Base-by-base conservation (phyloP, 495 filamentous ascomycete species). In the Bacidia gigantensis region DNA sequence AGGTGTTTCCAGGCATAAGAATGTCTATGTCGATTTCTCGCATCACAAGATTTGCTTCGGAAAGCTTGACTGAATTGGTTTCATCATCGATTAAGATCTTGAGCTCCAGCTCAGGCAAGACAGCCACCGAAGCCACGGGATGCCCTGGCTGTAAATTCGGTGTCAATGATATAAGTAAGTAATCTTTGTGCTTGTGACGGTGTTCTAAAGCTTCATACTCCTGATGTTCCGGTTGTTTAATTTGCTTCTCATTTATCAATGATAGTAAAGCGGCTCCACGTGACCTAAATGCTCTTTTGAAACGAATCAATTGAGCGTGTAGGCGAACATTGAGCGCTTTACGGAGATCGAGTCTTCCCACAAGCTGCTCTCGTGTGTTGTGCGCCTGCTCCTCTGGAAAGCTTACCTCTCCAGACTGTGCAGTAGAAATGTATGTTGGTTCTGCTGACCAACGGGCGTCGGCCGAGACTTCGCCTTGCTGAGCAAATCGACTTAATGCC, bases 101-200 rank as follows among this genome's bases (percentile, higher is more conserved):
- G 21, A 60, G 45, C 41, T 60, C 56, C 3, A 60, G 49, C 22
- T 56, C 47, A 2, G 58, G 58, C 20, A 60, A 38, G 11, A 41
- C 25, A 21, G 40, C 35, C 1, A 48, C n/a, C 12, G 20, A 18
- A 5, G 12, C 7, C 9, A 17, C 41, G 20, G 41, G 41, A 5
- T 44, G 20, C 5, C 41, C 20, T 5, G 12, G 9, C 9, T 9
- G 41, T 5, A 18, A 18, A 9, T 7, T 44, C 20, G 41, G 20
- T 9, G 12, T 44, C 41, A 44, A 18, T 44, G 41, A 9, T 5
- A 44, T 44, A 5, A 44, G 41, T 9, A 44, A 17, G 14, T 7
- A 5, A 7, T 44, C 41, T 9, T 7, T 44, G 7, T 44, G 7
- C 29, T 35, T 35, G 14, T 5, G 29, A 14, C 29, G 29, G n/a